Percentiles rank a stretch among this genome's conserved stretches.
Evolutionary conservation across 2,329 filamentous ascomycete species (phyloP).

Genomic region (Epichloe brachyelytri): DNA sequence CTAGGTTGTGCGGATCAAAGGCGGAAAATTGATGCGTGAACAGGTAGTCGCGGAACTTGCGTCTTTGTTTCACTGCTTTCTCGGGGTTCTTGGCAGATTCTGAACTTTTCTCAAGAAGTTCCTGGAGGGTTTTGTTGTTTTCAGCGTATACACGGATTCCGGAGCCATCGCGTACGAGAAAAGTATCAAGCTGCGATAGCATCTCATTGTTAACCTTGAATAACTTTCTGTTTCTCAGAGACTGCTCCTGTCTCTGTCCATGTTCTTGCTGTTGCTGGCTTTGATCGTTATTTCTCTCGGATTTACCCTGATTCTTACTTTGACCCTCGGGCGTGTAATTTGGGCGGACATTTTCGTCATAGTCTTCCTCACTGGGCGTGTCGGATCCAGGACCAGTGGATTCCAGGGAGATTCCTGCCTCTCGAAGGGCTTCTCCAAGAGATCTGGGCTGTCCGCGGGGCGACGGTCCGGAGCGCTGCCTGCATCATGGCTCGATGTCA

Average conservation of each 20-base stretch:
- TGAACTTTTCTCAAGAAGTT: conserved; percentile 15
- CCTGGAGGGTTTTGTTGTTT: conserved; percentile 16
- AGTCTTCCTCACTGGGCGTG: conserved; percentile 33
- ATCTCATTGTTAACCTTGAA: not conserved
- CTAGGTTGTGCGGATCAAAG: conserved; percentile 60
- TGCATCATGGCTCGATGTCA: not conserved
- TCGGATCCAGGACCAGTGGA: conserved; percentile 19
- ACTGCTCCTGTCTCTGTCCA: not conserved
- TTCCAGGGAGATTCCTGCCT: conserved; percentile 13
- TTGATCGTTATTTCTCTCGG: not conserved
- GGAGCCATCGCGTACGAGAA: conserved; percentile 13
- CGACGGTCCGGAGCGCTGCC: not conserved
- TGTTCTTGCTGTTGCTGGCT: not conserved
- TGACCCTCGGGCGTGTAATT: conserved; percentile 9
- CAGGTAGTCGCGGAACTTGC: conserved; percentile 37
- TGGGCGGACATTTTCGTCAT: conserved; percentile 25
- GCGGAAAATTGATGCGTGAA: conserved; percentile 63
- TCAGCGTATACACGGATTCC: conserved; percentile 15
- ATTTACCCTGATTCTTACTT: not conserved
- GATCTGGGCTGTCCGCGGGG: conserved; percentile 9
- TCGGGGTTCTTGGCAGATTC: conserved; percentile 11
- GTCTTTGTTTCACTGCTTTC: conserved; percentile 7
- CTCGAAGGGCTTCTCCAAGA: conserved; percentile 16
- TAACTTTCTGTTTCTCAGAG: not conserved
- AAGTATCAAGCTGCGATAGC: not conserved